Evolutionary conservation across 177 flowering plant genomes (phyloP), one percentile per base, ranked within the genome.

Genomic region (Vitis hybrid): DNA sequence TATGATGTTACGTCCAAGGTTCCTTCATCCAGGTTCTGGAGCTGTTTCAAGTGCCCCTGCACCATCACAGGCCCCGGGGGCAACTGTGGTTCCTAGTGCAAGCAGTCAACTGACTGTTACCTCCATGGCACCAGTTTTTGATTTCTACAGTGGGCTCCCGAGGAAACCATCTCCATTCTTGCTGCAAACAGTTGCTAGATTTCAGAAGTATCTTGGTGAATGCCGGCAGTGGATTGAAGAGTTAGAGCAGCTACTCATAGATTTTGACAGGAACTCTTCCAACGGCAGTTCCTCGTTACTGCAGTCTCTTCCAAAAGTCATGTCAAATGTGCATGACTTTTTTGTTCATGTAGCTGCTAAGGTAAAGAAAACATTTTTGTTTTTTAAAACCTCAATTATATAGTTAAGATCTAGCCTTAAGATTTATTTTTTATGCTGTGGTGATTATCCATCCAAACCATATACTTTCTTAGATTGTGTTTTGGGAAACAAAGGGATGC

Each of bases 261-360:
- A 85, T 79, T 76, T 88, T 60, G 84, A 88, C 51, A 84, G 76
- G 72, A 86, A 76, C 12, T 73, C 81, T 82, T 73, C 78, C 9
- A 80, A 76, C 61, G 65, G 77, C 11, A 76, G 79, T 48, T 78
- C 82, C 41, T 85, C 97, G 9, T 70, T 92, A 18, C 78, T 96
- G 81, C 86, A 86, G 64, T 91, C 98, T 77, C 88, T 96, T 73
- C 99, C 99, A 7, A 90, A 86, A 77, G 94, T 96, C 72, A 84
- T 96, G 87, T 79, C 91, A 66, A 93, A 96, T 83, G 93, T 93
- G 76, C 99, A 96, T 74, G 94, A 85, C 68, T 92, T 92, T 79
- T 96, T 96, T 84, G 89, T 96, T 76, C 95, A 96, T 74, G 97
- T 91, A 68, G 99, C 99, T 71, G 88, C 99, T 24, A 96, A 96